Evolutionary conservation across 2,329 filamentous ascomycete species (phyloP).

Genomic region (Trichophyton rubrum): DNA sequence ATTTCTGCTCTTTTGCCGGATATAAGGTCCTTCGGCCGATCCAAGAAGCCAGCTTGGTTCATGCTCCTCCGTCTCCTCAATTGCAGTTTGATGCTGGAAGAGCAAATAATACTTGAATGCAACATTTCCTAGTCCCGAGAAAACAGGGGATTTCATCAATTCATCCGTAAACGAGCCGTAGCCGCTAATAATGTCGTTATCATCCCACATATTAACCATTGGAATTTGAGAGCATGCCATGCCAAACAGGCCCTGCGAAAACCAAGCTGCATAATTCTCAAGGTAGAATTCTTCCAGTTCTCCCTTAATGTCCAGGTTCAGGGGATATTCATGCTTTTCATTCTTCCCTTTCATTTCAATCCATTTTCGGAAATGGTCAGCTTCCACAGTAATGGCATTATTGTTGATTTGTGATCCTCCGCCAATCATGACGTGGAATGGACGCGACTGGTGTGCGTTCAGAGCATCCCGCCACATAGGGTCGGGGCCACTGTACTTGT

Average conservation of each 20-base stretch:
- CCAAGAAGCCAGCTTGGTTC: conserved; percentile 92
- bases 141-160: conserved; percentile 83
- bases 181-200: conserved; percentile 84
- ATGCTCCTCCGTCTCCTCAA: conserved; percentile 63
- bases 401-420: conserved; percentile 97
- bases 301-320: conserved; percentile 69
- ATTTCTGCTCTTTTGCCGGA: conserved; percentile 71
- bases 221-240: conserved; percentile 89
- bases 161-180: conserved; percentile 86
- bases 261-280: conserved; percentile 83
- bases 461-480: conserved; percentile 94
- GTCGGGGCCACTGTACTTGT: conserved; percentile 80
- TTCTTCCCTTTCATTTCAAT: conserved; percentile 64
- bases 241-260: conserved; percentile 88
- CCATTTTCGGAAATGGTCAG: conserved; percentile 70
- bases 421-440: conserved; percentile 97
- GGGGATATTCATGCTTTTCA: conserved; percentile 65
- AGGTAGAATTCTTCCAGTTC: conserved; percentile 85
- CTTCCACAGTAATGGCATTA: conserved; percentile 65
- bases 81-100: conserved; percentile 88
- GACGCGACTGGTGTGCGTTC: conserved; percentile 77
- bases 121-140: conserved; percentile 76
- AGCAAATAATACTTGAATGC: conserved; percentile 99
- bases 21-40: conserved; percentile 70
- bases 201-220: conserved; percentile 97